Conservation (phyloP, 2,329 filamentous ascomycete genomes). For the Orbilia quercus region DNA sequence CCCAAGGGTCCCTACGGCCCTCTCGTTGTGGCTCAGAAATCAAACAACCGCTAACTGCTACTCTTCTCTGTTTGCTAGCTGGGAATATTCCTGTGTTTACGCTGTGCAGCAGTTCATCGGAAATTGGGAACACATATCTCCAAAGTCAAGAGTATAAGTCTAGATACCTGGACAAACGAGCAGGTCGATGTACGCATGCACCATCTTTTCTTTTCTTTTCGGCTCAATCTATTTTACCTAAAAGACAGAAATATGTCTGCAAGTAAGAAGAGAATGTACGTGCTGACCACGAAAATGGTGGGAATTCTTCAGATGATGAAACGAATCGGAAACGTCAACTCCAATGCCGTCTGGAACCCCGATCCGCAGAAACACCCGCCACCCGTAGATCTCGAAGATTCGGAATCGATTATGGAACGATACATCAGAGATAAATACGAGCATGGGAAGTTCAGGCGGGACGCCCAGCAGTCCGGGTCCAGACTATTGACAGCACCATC, state of each 20-base stretch:
- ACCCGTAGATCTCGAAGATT: constrained; percentile 89
- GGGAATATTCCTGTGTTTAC: constrained; percentile 96
- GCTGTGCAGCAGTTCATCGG: constrained; percentile 92
- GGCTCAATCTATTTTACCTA: no score
- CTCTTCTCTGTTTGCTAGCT: constrained; percentile 68
- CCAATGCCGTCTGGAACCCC: constrained; percentile 91
- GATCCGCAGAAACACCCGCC: constrained; percentile 83
- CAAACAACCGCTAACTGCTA: constrained; percentile 58
- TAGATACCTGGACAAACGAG: constrained; percentile 96
- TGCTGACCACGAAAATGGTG: constrained; percentile 55
- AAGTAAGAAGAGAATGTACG: constrained; percentile 8
- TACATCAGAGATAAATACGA: constrained; percentile 97
- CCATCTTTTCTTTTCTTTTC: constrained; percentile 10
- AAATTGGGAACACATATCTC: constrained; percentile 98
- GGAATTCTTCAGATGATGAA: constrained; percentile 80
- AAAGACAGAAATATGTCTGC: not conserved
- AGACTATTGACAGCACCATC: constrained; percentile 67
- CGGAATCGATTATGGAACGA: constrained; percentile 91
- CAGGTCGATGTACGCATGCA: constrained; percentile 84
- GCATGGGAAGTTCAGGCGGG: constrained; percentile 68
- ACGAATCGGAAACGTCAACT: constrained; percentile 83
- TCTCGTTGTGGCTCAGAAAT: constrained; percentile 50
- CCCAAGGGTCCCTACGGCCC: constrained; percentile 10
- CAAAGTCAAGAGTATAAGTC: constrained; percentile 97
- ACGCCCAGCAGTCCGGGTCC: constrained; percentile 67